Conservation (phyloP, 306 rosid genomes). For the Acacia confusa region DNA sequence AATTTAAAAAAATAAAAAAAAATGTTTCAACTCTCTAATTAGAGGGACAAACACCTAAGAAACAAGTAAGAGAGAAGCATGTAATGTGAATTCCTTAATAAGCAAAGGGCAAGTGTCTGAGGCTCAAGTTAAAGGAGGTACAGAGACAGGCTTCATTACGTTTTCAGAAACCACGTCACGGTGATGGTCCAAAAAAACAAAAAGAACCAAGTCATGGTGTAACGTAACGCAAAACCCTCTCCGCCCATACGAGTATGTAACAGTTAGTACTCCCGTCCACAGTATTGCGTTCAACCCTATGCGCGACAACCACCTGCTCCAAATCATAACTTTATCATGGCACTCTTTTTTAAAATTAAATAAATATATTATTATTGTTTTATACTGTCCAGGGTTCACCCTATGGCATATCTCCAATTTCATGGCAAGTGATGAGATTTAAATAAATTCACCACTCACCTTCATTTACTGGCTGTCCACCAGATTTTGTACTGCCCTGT, state of each 20-base stretch:
- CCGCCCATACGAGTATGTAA: background rate
- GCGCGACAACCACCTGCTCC: background rate
- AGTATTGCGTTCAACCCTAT: background rate
- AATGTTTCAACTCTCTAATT: too few species aligned
- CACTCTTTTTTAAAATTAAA: background rate
- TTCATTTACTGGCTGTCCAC: background rate
- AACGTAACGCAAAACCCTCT: background rate
- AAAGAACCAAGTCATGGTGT: background rate
- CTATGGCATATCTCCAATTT: background rate
- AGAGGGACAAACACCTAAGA: too few species aligned
- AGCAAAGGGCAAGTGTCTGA: too few species aligned
- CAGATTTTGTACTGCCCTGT: background rate
- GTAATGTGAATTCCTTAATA: too few species aligned
- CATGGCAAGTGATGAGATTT: constrained; percentile 1
- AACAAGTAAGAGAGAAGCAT: too few species aligned
- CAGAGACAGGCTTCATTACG: too few species aligned
- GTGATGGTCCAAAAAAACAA: background rate
- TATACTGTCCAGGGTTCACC: background rate
- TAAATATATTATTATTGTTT: background rate
- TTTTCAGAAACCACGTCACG: too few species aligned
- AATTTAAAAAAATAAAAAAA: too few species aligned
- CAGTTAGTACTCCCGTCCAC: background rate
- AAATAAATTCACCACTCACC: background rate
- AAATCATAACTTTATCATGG: constrained; percentile 38
- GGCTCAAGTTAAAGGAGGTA: too few species aligned